Base-by-base conservation (phyloP, 2,329 filamentous ascomycete species). In the Fusarium liriodendri region DNA sequence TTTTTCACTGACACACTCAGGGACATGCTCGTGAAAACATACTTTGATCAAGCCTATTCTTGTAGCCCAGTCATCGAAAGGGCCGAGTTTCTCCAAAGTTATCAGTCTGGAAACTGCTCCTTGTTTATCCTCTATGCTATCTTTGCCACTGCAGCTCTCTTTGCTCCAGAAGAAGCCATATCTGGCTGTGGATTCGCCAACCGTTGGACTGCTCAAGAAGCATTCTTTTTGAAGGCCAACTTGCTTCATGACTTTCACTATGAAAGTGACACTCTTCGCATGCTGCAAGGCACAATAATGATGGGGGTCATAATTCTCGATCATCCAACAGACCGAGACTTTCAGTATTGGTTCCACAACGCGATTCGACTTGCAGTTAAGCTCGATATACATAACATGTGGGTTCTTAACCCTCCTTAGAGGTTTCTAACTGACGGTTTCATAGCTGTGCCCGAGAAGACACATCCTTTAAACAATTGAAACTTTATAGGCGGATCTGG, bases 341-440 rank as follows among this genome's bases (percentile, higher is more conserved):
- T 69, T 16, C 64, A 71, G 5, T 76, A 76, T 1, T 76, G 74
- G 74, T 73, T 72, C 7, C 54, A 73, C 6, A 76, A 76, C 5
- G 69, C 74, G 0, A 55, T 75, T 1, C 70, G 74, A 0, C 62
- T 72, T n/a, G 67, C 67, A 0, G 58, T 50, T 0, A 73, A 62
- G 11, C 18, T 72, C 3, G 67, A 72, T 10, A 32, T 75, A 0
- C 67, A 61, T 3, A 69, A 62, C 1, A 55, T n/a, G 74, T 74
- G 1, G 27, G 65, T 22, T 25, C 4, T 5, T 4, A 4, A 6
- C 25, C 10, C 16, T 10, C 0, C 10, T 6, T 3, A 2, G 0
- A 6, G 1, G 16, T 2, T 4, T 1, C 6, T 7, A n/a, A 33
- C 65, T 7, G 62, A 10, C 25, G n/a, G n/a, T n/a, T n/a, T n/a